Base-by-base conservation (phyloP, 306 rosid genomes). In the Rubus parviflorus region DNA sequence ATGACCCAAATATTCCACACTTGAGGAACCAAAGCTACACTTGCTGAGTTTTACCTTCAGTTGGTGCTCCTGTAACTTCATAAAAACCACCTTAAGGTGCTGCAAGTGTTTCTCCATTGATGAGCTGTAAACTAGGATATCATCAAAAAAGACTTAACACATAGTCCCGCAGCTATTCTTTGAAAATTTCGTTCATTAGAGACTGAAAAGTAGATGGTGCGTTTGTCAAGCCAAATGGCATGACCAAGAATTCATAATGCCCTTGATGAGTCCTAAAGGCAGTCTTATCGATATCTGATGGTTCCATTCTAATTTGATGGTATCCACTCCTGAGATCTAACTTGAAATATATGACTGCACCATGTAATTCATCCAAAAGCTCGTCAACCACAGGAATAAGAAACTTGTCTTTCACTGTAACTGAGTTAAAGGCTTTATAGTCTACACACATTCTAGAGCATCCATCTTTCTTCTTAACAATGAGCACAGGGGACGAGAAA, bases 211-310 rank as follows among this genome's bases (percentile, higher is more conserved):
- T 75, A 1, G 40, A 42, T 0, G 20, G 78, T 0, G 38, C n/a
- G 0, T 43, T 68, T 3, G 54, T 4, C 4, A 45, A 2, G 2
- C 13, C 6, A 6, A 22, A 45, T 3, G 20, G 12, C 40, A 68
- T 68, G 1, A 68, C 12, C 0, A 22, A 19, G 7, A 68, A 68
- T 10, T 68, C 12, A 0, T 20, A 45, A 12, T 68, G 54, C 0
- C 54, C 13, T 1, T 45, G 38, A 8, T 68, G 11, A 4, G 54
- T 45, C 5, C 40, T 2, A 13, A 68, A 22, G 0, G 53, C 13
- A 9, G n/a, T 68, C 10, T 68, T 68, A 0, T 1, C 3, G 2
- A 68, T 0, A 0, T 68, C 54, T 0, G 1, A 0, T 0, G 0
- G 1, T 9, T 20, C 6, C 72, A 68, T 45, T 6, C 3, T 0